Conservation (phyloP, 176 grass and related monocot genomes). For the Themeda triandra region DNA sequence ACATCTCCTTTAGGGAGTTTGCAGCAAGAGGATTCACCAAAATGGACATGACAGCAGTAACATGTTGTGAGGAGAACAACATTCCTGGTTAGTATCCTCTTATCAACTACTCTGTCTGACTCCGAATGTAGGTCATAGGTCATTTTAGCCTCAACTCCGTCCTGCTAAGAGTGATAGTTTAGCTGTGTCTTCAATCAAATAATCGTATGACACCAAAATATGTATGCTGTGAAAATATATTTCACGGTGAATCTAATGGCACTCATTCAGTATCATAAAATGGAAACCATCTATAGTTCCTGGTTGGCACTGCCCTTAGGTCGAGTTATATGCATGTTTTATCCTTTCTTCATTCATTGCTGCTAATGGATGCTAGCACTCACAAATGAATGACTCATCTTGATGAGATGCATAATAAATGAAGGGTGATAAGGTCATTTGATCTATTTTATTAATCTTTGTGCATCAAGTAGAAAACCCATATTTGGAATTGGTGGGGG, state of each 20-base stretch:
- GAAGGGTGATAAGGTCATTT: not conserved
- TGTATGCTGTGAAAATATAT: not conserved
- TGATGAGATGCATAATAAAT: not conserved
- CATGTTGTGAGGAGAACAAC: conserved; percentile 95
- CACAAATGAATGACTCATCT: not conserved
- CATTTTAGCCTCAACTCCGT: not conserved
- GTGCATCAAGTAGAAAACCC: not conserved
- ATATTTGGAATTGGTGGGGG: not conserved
- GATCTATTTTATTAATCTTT: not conserved
- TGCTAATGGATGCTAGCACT: not conserved
- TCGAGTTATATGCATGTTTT: not conserved
- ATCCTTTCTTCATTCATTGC: not conserved
- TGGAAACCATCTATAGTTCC: not conserved
- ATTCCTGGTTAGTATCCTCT: conserved; percentile 70
- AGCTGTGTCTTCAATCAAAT: not conserved
- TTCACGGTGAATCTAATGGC: not conserved
- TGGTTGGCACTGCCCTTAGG: not conserved
- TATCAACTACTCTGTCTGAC: not conserved
- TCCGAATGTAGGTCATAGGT: not conserved
- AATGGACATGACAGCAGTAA: conserved; percentile 91
- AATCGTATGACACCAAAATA: not conserved
- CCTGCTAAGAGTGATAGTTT: not conserved
- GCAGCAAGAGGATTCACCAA: conserved; percentile 66
- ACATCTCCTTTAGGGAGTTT: conserved; percentile 88
- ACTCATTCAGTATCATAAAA: not conserved